These are phyloP conservation scores for Achaetomiella virescens DNA, from an alignment of 495 filamentous ascomycete genomes.

Conservation along the genomic window DNA sequence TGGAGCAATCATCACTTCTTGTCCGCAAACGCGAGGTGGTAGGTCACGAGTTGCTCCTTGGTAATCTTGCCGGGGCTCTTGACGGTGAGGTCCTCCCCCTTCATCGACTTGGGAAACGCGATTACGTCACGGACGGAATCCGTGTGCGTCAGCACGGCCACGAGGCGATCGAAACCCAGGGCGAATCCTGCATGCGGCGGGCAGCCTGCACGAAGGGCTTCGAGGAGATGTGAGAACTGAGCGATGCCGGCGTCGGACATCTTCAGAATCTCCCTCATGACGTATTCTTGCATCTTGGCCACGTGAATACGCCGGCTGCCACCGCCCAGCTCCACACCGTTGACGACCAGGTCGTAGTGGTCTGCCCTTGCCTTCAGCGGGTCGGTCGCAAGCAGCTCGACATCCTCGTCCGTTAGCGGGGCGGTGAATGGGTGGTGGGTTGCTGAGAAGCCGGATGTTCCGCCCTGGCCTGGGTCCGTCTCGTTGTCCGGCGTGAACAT, in stretches of 20 bases:
- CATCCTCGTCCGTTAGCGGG: conserved; percentile 63
- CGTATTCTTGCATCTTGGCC: conserved; percentile 72
- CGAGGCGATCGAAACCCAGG: conserved; percentile 81
- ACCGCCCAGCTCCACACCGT: conserved; percentile 90
- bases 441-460: conserved; percentile 68
- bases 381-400: conserved; percentile 64
- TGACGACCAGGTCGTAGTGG: conserved; percentile 93
- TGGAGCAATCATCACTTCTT: not conserved
- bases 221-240: conserved; percentile 78
- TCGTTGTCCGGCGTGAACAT: conserved; percentile 72
- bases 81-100: conserved; percentile 77
- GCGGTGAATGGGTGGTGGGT: conserved; percentile 98
- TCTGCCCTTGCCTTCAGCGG: conserved; percentile 69
- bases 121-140: conserved; percentile 85
- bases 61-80: conserved; percentile 63
- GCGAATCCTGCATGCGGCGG: conserved; percentile 96
- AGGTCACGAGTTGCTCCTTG: conserved; percentile 58
- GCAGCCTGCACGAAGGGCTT: conserved; percentile 79
- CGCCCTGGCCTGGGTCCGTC: conserved; percentile 75
- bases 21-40: conserved; percentile 49
- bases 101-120: conserved; percentile 89
- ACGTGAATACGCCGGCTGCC: conserved; percentile 91
- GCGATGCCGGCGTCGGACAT: conserved; percentile 55
- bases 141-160: conserved; percentile 71
- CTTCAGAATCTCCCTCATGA: conserved; percentile 76